Conservation (phyloP, 106 monocot species). For the Dendrobium huoshanense region DNA sequence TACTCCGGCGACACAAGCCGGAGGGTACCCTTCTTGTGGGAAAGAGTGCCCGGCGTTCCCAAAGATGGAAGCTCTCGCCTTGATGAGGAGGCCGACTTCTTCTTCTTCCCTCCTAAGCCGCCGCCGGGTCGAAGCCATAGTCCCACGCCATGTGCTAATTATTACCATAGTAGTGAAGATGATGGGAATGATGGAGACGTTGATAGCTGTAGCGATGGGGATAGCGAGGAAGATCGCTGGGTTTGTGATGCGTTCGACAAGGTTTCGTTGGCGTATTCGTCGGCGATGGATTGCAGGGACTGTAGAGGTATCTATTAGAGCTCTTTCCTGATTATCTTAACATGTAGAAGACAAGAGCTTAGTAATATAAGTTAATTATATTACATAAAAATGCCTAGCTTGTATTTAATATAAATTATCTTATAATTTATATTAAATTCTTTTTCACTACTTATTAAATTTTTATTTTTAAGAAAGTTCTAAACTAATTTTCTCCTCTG, state of each 20-base stretch:
- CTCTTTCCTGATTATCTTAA: neutral
- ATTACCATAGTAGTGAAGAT: neutral
- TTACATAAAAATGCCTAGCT: too few species aligned
- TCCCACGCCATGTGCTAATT: neutral
- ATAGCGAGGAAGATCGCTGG: conserved; percentile 3
- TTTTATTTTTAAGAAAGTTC: too few species aligned
- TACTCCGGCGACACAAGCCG: conserved; percentile 9
- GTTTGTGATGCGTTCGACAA: conserved; percentile 30
- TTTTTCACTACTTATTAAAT: too few species aligned
- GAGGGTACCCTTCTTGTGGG: conserved; percentile 62
- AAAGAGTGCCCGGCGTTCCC: conserved; percentile 51
- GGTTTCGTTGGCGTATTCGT: conserved; percentile 22
- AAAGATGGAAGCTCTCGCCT: conserved; percentile 12
- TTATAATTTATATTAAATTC: too few species aligned
- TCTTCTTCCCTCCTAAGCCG: conserved; percentile 32
- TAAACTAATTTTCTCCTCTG: too few species aligned
- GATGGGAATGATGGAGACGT: conserved; percentile 6
- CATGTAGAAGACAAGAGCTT: too few species aligned
- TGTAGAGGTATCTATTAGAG: neutral
- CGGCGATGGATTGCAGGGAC: conserved; percentile 15
- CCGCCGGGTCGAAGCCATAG: conserved; percentile 31
- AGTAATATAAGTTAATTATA: too few species aligned
- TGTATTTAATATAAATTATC: too few species aligned
- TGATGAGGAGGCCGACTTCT: neutral
- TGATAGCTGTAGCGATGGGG: neutral